Evolutionary conservation across 352 stramenopile genomes (phyloP).

Genomic region (Globisporangium apiculatum): DNA sequence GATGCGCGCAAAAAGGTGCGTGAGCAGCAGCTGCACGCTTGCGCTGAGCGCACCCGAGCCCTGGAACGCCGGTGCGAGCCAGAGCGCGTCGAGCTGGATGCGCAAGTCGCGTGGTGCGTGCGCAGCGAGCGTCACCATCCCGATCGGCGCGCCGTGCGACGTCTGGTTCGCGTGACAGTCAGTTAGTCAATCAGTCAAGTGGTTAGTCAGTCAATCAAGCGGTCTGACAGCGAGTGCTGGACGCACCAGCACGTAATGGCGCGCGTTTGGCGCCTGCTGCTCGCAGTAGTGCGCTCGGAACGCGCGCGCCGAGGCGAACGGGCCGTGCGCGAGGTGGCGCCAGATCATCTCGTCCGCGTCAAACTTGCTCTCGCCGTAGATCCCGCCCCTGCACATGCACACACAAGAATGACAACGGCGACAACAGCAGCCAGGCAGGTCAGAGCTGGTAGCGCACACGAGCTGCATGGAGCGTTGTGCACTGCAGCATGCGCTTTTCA

Average conservation of each 20-base stretch:
- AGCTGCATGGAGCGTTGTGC: too few species aligned
- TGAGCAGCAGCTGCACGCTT: conserved; percentile 61
- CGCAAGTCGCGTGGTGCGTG: conserved; percentile 79
- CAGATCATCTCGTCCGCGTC: conserved; percentile 79
- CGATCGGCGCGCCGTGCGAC: conserved; percentile 43
- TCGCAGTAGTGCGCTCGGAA: conserved; percentile 34
- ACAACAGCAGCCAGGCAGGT: neutral
- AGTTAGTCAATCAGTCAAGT: neutral
- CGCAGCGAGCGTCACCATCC: conserved; percentile 67
- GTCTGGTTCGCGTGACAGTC: conserved; percentile 17
- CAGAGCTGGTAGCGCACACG: too few species aligned
- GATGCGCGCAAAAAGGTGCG: conserved; percentile 47
- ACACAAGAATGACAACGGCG: too few species aligned
- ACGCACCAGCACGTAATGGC: conserved; percentile 57
- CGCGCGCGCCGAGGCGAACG: conserved; percentile 30
- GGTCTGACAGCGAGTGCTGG: neutral
- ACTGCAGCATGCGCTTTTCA: neutral
- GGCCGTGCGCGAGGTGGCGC: conserved; percentile 56
- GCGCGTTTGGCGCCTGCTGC: conserved; percentile 21
- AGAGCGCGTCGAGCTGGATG: conserved; percentile 72
- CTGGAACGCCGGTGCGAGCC: conserved; percentile 77
- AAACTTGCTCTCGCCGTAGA: conserved; percentile 55
- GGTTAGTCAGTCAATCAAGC: neutral
- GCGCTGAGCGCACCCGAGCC: conserved; percentile 41
- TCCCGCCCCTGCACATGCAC: conserved; percentile 21